Base-by-base conservation (phyloP, 306 rosid species). In the Biancaea sappan region DNA sequence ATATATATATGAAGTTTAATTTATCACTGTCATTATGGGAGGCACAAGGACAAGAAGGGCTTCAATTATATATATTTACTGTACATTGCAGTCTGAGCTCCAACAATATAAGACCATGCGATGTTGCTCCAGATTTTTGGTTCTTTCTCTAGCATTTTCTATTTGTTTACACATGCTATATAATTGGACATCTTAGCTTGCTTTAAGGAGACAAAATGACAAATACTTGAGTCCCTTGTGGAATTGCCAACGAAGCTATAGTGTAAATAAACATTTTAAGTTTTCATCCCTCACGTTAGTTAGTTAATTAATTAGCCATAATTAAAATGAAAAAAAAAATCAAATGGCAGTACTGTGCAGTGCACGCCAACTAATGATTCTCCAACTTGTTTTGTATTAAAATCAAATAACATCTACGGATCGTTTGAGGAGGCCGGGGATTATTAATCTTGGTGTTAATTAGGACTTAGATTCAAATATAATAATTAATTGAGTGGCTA, bases 161-260 rank as follows among this genome's bases (percentile, higher is more conserved):
- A 16, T 70, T 65, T 70, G 66, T 56, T 78, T 64, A 2, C 40
- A 19, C 21, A 21, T 70, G 18, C 44, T 63, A 47, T 52, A 22
- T n/a, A n/a, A n/a, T 65, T 70, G 34, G 79, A 75, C 77, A 78
- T 63, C 75, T 51, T 76, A 78, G 60, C 88, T 74, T 73, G 80
- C 83, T 81, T 81, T 74, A 71, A 74, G 85, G 88, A 77, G 86
- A 81, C 86, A 84, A 84, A 58, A 67, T 80, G 86, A 83, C 83
- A 83, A 79, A 74, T 46, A 59, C 38, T 71, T 51, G 37, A 82
- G 63, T 65, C 50, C 4, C 60, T 13, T 31, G 24, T 78, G 62
- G 62, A 66, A 32, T 37, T 51, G 78, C 75, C 84, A 74, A 46
- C 74, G 6, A 76, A 63, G 73, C 40, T 52, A 53, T 19, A 31